Base-by-base conservation (phyloP, 371 early-diverging fungal genomes). In the Basidiobolus heterosporus region DNA sequence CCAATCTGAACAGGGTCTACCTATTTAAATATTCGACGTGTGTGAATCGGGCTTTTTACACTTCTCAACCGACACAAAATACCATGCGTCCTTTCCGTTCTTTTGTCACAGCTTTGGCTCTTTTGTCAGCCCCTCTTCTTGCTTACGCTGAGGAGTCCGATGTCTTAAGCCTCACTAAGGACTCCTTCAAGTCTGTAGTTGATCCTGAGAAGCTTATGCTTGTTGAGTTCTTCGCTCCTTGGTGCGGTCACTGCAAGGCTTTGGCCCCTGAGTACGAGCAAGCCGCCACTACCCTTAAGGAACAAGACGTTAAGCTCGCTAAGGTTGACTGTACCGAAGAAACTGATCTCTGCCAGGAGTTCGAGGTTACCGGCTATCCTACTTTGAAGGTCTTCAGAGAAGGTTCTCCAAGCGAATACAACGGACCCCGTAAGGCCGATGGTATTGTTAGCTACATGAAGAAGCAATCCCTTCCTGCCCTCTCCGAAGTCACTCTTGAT, bases 321-420 rank as follows among this genome's bases (percentile, higher is more conserved):
- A 89, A 94, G 70, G 91, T 96, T 24, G 95, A 96, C 67, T 96
- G 97, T 73, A 90, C 88, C 1, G 79, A 67, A 20, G 83, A 94
- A 55, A 67, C 72, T 35, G 75, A 76, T 5, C 60, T 90, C 30
- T 93, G 94, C 72, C 67, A 70, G 41, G 77, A 82, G 48, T 69
- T 80, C 48, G 80, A 73, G 21, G 70, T 96, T 38, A 64, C 70
- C 48, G 97, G 96, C 22, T 96, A 80, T 72, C 97, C 97, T 20
- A 91, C 96, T 18, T 65, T 96, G 48, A 92, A 91, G 67, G 78
- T 95, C 22, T 85, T 91, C 61, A 63, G 75, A 52, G 65, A 80
- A 14, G 88, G 88, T 51, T 56, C 58, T 8, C 47, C 72, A 16
- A 41, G 70, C 20, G 80, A 82, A 5, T 96, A 90, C 70, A 67